These are phyloP conservation scores for Xylaria sp. DNA, from an alignment of 2,329 filamentous ascomycete species.

Conservation along the genomic window DNA sequence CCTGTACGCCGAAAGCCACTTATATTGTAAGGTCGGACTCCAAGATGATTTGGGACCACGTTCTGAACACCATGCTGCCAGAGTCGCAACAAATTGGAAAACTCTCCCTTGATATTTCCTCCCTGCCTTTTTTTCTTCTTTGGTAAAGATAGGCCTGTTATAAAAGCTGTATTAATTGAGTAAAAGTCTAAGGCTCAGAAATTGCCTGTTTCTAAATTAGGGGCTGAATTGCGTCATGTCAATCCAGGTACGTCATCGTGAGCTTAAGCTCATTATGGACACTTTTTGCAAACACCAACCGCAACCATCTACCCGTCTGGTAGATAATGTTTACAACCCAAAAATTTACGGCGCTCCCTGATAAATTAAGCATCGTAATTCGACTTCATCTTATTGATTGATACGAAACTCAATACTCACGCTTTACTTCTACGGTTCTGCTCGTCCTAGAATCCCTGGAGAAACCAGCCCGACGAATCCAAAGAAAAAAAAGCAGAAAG, in stretches of 20 bases:
- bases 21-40: not conserved
- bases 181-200: not conserved
- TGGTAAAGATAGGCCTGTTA: not conserved
- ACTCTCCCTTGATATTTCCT: not conserved
- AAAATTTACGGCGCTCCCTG: not conserved
- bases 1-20: not conserved
- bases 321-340: not conserved
- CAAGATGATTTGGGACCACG: not conserved
- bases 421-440: not conserved
- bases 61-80: not conserved
- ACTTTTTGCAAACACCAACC: not conserved
- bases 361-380: not conserved
- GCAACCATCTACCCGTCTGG: not conserved
- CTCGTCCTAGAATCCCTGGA: not conserved
- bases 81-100: not conserved
- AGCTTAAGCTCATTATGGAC: not conserved
- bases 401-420: not conserved
- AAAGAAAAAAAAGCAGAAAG: not conserved
- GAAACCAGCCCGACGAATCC: not conserved
- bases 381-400: not conserved
- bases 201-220: conserved; percentile 14
- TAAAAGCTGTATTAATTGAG: not conserved
- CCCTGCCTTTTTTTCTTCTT: not conserved
- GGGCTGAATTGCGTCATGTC: conserved; percentile 11
- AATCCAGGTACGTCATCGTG: conserved; percentile 4